Percentiles rank a stretch among this genome's conserved stretches.
Conservation (phyloP, 2,329 filamentous ascomycete species). For the Fusarium torreyae region DNA sequence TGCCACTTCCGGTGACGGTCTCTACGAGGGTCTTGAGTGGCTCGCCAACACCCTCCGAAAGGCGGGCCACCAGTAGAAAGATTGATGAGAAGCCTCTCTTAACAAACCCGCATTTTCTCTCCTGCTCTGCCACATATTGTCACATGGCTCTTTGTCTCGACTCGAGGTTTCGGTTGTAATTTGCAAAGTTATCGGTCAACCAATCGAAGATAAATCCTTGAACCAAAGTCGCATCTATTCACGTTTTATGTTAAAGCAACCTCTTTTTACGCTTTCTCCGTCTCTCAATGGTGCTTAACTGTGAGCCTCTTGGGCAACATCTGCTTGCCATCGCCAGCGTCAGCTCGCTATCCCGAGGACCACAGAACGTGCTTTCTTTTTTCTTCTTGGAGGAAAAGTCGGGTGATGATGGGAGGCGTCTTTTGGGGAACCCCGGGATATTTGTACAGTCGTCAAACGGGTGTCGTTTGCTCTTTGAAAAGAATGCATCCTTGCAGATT, state of each 20-base stretch:
- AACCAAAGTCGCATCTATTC: slow-evolving; percentile 53
- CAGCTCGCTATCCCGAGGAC: slow-evolving; percentile 45
- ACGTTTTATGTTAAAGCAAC: slow-evolving; percentile 48
- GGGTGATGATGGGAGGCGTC: slow-evolving; percentile 52
- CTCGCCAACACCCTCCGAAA: slow-evolving; percentile 87
- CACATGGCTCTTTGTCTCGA: slow-evolving; percentile 58
- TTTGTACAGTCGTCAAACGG: slow-evolving; percentile 51
- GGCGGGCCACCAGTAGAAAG: slow-evolving; percentile 74
- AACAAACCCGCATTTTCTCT: slow-evolving; percentile 54
- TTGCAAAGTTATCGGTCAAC: slow-evolving; percentile 68
- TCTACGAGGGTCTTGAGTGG: slow-evolving; percentile 99
- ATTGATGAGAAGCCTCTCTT: slow-evolving; percentile 53
- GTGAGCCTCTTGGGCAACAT: slow-evolving; percentile 51
- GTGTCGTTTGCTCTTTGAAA: slow-evolving; percentile 51
- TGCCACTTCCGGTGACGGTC: slow-evolving; percentile 98
- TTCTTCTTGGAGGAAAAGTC: slow-evolving; percentile 50
- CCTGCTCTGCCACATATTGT: slow-evolving; percentile 60
- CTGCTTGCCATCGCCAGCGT: slow-evolving; percentile 41
- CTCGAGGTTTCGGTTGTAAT: slow-evolving; percentile 71
- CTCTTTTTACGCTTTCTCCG: slow-evolving; percentile 45
- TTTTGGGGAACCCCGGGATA: slow-evolving; percentile 50
- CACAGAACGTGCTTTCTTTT: slow-evolving; percentile 50
- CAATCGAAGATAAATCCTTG: slow-evolving; percentile 68
- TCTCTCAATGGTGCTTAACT: slow-evolving; percentile 50
- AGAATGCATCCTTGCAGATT: slow-evolving; percentile 49